Percentiles rank a stretch among this genome's conserved stretches.
Evolutionary conservation across 352 stramenopile genomes (phyloP).

Genomic region (Thalassiosira hispida): DNA sequence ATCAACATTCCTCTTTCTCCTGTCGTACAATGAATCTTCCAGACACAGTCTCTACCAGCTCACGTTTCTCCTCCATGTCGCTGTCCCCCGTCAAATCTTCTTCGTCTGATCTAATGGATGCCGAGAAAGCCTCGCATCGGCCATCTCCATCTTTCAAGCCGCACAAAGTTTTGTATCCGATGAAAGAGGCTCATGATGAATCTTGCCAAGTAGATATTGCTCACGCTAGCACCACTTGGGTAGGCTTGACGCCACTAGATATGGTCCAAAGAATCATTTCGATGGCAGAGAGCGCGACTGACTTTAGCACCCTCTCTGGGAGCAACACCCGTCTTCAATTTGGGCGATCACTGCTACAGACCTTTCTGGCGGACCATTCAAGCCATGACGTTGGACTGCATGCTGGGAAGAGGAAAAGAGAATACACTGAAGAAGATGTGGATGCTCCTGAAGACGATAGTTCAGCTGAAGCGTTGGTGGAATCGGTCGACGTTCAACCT

Average conservation of each 20-base stretch:
- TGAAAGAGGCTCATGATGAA: not conserved
- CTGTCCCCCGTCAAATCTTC: not conserved
- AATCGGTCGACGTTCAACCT: not conserved
- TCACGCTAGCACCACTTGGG: not conserved
- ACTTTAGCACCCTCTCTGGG: not conserved
- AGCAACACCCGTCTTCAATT: not conserved
- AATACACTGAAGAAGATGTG: not conserved
- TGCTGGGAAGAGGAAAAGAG: slow-evolving; percentile 8
- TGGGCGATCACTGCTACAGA: not conserved
- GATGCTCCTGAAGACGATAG: not conserved
- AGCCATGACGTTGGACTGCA: not conserved
- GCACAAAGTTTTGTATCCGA: slow-evolving; percentile 23
- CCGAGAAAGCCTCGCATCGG: not conserved
- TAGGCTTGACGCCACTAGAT: slow-evolving; percentile 14
- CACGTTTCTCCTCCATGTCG: no score
- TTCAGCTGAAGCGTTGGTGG: not conserved
- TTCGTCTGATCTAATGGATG: not conserved
- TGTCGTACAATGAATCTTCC: no score
- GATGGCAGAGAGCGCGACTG: not conserved
- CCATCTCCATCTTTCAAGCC: not conserved
- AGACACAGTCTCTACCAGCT: no score
- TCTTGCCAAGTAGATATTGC: not conserved
- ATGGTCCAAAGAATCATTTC: slow-evolving; percentile 22
- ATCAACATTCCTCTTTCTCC: no score
- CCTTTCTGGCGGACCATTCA: not conserved